Conservation (phyloP, 2,329 filamentous ascomycete species). For the Aspergillus melleus region DNA sequence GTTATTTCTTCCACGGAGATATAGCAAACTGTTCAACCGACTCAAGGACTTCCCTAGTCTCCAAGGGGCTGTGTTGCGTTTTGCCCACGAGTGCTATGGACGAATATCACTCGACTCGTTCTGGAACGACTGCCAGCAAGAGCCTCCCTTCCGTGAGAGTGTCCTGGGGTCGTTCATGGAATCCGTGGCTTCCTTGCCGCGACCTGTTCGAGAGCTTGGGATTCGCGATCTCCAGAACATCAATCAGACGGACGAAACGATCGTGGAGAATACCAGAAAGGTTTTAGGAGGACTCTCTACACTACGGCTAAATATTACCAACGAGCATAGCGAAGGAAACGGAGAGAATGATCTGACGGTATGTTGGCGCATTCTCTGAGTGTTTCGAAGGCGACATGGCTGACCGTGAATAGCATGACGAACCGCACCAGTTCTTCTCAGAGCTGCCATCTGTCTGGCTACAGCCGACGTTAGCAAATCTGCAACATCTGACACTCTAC, state of each 20-base stretch:
- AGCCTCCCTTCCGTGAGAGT: background rate
- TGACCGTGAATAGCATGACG: background rate
- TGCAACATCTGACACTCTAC: constrained; percentile 41
- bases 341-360: background rate
- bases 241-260: background rate
- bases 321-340: background rate
- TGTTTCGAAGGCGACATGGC: background rate
- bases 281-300: background rate
- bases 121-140: background rate
- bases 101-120: background rate
- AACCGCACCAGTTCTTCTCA: background rate
- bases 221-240: background rate
- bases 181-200: background rate
- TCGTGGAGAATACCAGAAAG: background rate
- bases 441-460: background rate
- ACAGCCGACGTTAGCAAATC: background rate
- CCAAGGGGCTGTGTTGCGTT: background rate
- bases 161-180: background rate
- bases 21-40: background rate
- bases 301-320: background rate
- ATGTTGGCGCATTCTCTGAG: background rate
- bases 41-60: background rate
- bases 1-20: background rate
- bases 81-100: background rate
- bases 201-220: background rate